phyloP scores from a whole-genome alignment of 2,329 filamentous ascomycete species.

The Alternaria triticina region DNA sequence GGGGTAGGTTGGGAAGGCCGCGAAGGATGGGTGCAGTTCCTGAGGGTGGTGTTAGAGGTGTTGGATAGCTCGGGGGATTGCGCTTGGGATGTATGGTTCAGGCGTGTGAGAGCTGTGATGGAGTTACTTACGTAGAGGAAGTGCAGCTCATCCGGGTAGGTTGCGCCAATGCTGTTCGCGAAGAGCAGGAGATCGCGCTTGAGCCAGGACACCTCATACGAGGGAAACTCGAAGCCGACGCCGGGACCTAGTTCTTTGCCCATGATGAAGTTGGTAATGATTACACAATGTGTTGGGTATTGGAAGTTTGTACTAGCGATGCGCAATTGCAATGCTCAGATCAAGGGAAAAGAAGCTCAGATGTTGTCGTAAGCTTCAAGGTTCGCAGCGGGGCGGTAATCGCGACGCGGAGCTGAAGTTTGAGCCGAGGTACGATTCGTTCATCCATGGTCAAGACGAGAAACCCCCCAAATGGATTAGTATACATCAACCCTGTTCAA shows the following conservation, averaged over 20 bases:
- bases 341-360: constrained; percentile 1
- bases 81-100: background rate
- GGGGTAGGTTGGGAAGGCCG: constrained; percentile 88
- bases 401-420: constrained; percentile 29
- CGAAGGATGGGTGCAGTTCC: constrained; percentile 87
- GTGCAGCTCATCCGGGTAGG: constrained; percentile 80
- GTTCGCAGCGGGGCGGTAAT: constrained; percentile 37
- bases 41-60: constrained; percentile 44
- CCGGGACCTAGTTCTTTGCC: constrained; percentile 54
- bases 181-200: constrained; percentile 90
- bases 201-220: constrained; percentile 78
- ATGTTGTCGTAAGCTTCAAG: constrained; percentile 15
- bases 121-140: constrained; percentile 78
- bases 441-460: constrained; percentile 13
- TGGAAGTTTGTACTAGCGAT: background rate
- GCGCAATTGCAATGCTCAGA: background rate
- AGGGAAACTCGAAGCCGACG: constrained; percentile 79
- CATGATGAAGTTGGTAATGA: constrained; percentile 26
- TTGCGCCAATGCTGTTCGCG: constrained; percentile 85
- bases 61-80: background rate
- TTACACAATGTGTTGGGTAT: background rate
- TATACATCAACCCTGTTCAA: background rate
- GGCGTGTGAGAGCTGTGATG: background rate
- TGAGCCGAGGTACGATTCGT: constrained; percentile 43
- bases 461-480: constrained; percentile 14